These are phyloP conservation scores for Polyporus tsugae DNA, from an alignment of 1,284 basidiomycete genomes.

Conservation along the genomic window DNA sequence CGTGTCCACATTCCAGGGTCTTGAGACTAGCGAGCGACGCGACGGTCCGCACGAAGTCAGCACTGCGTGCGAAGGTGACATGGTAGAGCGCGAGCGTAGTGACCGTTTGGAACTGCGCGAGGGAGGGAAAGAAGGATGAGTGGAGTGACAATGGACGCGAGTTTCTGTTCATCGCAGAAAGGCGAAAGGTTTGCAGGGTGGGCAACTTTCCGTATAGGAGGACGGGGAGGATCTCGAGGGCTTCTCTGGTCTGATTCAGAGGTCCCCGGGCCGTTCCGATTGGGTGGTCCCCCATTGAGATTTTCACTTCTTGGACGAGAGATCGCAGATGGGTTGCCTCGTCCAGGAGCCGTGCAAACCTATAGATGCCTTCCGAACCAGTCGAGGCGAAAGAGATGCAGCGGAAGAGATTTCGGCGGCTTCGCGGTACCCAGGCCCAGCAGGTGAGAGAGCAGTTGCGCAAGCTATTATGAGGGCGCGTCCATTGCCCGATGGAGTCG, in stretches of 20 bases:
- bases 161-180: neutral
- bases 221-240: constrained; percentile 12
- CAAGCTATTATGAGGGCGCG: constrained; percentile 12
- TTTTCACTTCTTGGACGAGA: neutral
- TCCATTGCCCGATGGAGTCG: constrained; percentile 27
- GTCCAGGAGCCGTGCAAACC: constrained; percentile 4
- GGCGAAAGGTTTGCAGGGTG: neutral
- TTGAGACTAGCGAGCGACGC: neutral
- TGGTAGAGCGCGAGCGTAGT: neutral
- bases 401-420: constrained; percentile 32
- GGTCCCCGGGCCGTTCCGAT: neutral
- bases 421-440: constrained; percentile 28
- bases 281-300: neutral
- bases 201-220: constrained; percentile 4
- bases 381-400: constrained; percentile 20
- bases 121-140: neutral
- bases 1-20: neutral
- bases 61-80: neutral
- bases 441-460: constrained; percentile 33
- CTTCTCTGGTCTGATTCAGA: neutral
- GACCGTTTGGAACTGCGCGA: neutral
- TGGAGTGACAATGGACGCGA: neutral
- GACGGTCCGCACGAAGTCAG: neutral
- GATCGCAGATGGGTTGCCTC: neutral
- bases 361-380: constrained; percentile 14